Evolutionary conservation across 1,139 yeast species (phyloP), one percentile per base, ranked within the genome.

Genomic region (Yamadazyma diospyri): DNA sequence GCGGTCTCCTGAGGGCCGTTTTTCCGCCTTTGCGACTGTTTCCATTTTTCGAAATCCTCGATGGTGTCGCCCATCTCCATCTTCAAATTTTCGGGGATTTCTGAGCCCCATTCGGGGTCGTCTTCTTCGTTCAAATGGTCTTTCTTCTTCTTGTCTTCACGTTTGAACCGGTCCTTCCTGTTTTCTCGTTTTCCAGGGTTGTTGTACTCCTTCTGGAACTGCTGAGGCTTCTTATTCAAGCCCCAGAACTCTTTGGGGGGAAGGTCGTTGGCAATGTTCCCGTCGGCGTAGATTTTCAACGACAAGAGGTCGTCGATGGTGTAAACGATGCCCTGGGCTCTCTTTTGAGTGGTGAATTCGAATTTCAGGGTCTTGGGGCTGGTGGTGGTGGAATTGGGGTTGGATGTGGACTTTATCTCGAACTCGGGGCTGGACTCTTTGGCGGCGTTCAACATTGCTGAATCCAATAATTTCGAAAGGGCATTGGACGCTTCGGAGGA

Each of bases 1-100:
- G 23, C 31, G 34, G 48, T 54, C 4, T 53, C 51, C 6, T 25
- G 33, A 34, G 47, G 54, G 3, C 53, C 51, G 29, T 79, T 78
- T 75, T 48, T 69, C 69, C 31, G 71, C 64, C 54, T 46, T 34
- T 45, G 49, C 14, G 47, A 34, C 30, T 44, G 46, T 28, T 78
- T 81, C 86, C 88, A 80, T 43, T 69, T 66, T 51, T 81, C 88
- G 49, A 82, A 82, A 47, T 81, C 92, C 34, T 77, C 78, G 14
- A 78, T 81, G 2, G 84, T 71, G 39, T 72, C 77, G 12, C 79
- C 79, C 62, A 72, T 69, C 35, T 61, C 61, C 29, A 55, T 70
- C 57, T 35, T 64, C 53, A 32, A 32, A 56, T 36, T 50, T 54
- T 69, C 45, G 47, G 50, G 39, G 45, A 55, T 34, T 14, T 60